Conservation (phyloP, 2,329 filamentous ascomycete species). For the Aulographum hederae region DNA sequence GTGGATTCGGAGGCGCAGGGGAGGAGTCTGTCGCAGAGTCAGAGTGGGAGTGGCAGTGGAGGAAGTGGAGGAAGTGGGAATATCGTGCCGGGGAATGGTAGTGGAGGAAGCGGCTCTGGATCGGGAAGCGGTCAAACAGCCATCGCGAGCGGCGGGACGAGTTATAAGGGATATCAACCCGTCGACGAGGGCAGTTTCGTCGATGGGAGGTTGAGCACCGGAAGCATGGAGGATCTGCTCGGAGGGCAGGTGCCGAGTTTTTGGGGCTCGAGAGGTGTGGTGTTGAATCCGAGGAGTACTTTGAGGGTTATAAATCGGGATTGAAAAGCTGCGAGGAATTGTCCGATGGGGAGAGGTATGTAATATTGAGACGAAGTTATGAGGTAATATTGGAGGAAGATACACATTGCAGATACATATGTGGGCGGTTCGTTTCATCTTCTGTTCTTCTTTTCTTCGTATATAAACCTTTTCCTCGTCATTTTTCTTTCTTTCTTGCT, state of each 20-base stretch:
- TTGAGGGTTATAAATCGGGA: slow-evolving; percentile 48
- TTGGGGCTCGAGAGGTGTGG: slow-evolving; percentile 38
- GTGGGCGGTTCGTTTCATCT: too few species aligned
- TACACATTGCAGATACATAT: too few species aligned
- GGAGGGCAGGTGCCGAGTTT: slow-evolving; percentile 51
- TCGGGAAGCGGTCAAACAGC: neutral
- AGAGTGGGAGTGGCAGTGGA: neutral
- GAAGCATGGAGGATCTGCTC: slow-evolving; percentile 38
- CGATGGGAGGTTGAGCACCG: slow-evolving; percentile 20
- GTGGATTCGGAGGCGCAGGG: neutral
- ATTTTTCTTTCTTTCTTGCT: too few species aligned
- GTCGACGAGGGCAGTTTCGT: neutral
- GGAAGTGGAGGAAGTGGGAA: neutral
- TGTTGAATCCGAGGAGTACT: slow-evolving; percentile 49
- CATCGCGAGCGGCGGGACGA: neutral
- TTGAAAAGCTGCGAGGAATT: too few species aligned
- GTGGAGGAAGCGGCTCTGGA: neutral
- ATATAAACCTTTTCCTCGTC: too few species aligned
- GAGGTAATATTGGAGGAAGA: too few species aligned
- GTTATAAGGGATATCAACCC: neutral
- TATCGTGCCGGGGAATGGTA: neutral
- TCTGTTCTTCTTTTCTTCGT: too few species aligned
- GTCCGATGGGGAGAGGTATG: too few species aligned
- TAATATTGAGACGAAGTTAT: too few species aligned
- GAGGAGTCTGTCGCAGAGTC: neutral